Evolutionary conservation across 2,329 filamentous ascomycete species (phyloP).

Genomic region (Thielaviopsis euricoi): DNA sequence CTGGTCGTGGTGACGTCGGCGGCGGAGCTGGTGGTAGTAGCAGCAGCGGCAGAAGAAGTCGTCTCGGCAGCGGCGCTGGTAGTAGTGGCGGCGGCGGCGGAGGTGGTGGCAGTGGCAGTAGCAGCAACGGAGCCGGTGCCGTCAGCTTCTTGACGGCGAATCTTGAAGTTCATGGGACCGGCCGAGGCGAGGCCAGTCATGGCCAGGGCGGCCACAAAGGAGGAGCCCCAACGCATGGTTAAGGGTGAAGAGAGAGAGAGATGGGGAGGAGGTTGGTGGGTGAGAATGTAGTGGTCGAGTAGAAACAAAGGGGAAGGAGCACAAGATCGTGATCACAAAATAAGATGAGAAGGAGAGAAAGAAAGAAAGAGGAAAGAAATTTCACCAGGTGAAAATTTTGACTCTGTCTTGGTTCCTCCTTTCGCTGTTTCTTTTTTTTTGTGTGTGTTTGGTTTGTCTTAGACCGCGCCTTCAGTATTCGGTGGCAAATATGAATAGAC

Average conservation of each 20-base stretch:
- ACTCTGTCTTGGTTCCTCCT: neutral
- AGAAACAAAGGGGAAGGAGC: neutral
- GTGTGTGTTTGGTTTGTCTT: neutral
- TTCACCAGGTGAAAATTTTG: neutral
- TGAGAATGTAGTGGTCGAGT: neutral
- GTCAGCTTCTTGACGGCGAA: neutral
- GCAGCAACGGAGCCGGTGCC: neutral
- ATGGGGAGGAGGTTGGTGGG: neutral
- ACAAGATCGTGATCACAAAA: neutral
- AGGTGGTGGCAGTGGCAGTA: neutral
- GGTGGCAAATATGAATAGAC: neutral
- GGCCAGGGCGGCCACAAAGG: conserved; percentile 7
- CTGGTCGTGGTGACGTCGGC: neutral
- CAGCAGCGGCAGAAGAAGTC: neutral
- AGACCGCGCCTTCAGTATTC: neutral
- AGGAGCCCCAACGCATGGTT: conserved; percentile 8
- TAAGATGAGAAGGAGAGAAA: too few species aligned
- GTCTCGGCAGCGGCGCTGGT: neutral
- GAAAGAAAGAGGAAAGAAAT: neutral
- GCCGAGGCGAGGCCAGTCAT: conserved; percentile 1
- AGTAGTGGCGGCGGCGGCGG: neutral
- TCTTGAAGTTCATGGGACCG: conserved; percentile 2
- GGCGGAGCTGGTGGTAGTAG: neutral
- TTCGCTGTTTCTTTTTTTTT: too few species aligned
- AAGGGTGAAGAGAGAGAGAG: neutral